phyloP scores from a whole-genome alignment of 148 eudicot genomes.

The Polygonum aviculare region DNA sequence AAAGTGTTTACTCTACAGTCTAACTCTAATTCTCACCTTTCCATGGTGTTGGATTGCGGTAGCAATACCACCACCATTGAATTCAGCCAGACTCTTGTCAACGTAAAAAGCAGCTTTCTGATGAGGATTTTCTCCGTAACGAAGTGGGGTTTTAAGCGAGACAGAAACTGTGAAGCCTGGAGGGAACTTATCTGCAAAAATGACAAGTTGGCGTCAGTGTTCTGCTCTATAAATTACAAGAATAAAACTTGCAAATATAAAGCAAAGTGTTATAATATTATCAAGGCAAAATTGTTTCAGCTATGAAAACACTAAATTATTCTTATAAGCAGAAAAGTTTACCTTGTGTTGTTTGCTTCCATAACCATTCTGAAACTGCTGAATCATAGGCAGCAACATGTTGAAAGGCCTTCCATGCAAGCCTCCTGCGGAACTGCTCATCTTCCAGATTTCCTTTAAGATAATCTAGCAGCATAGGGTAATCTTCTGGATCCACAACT shows the following conservation, averaged over 20 bases:
- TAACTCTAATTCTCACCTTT: constrained; percentile 45
- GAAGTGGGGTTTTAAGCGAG: constrained; percentile 63
- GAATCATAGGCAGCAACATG: constrained; percentile 93
- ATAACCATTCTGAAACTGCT: constrained; percentile 95
- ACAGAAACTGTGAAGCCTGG: constrained; percentile 69
- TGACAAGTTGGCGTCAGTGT: neutral
- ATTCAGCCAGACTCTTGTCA: constrained; percentile 85
- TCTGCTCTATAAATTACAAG: neutral
- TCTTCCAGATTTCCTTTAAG: constrained; percentile 48
- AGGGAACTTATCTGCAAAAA: constrained; percentile 63
- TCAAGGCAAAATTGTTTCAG: neutral
- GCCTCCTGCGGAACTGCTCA: constrained; percentile 57
- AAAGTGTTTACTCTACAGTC: neutral
- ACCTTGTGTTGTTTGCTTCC: constrained; percentile 91
- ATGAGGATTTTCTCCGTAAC: constrained; percentile 98
- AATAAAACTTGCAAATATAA: neutral
- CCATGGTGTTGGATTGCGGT: constrained; percentile 94
- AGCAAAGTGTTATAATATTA: neutral
- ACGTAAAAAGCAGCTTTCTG: constrained; percentile 92
- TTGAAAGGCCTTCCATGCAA: constrained; percentile 94
- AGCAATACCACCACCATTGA: constrained; percentile 92
- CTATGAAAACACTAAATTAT: neutral
- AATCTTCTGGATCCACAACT: constrained; percentile 88
- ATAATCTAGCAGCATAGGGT: constrained; percentile 50
- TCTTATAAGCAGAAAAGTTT: constrained; percentile 3